Evolutionary conservation across 2,329 filamentous ascomycete genomes (phyloP), one percentile per base, ranked within the genome.

Genomic region (Neofusicoccum ribis): DNA sequence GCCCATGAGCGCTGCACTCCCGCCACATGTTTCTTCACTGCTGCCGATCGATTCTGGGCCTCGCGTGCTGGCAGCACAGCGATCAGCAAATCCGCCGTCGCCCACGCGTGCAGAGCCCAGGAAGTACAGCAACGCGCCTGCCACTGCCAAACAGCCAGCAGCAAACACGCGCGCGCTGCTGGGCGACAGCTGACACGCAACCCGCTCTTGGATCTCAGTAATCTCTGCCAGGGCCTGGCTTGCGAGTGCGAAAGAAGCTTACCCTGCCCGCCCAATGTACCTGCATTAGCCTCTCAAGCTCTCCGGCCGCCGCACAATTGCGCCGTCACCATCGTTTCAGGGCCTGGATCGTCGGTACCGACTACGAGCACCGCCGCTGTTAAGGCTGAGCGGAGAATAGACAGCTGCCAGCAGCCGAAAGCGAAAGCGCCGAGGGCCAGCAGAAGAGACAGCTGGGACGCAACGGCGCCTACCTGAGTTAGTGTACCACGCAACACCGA

Each of bases 321-420:
- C 20, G 36, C 36, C 51, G 36, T 20, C 54, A 58, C 54, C 54
- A 58, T 34, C 54, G 54, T 58, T 58, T 58, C 54, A 58, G 54
- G 41, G 39, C 54, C 54, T 58, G 54, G 54, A 46, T 17, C 14
- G 39, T 36, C 39, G 39, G 39, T 9, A 34, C 37, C 12, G 14
- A 11, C 54, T 27, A 36, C 49, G 23, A 43, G 20, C 39, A 58
- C 27, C 54, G 44, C 39, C 39, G 34, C 39, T 14, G 52, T 39
- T 43, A 56, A 56, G 51, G 17, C 8, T 15, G 20, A 8, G 44
- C 54, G 54, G 54, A 58, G 39, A 58, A 44, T 31, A 58, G 54
- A 34, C 34, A 20, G 43, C 41, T 8, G 5, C 17, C 36, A 17
- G 2, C 37, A 15, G 39, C 39, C 27, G 23, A 46, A 44, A 8